Base-by-base conservation (phyloP, 805 yeast species). In the Saturnispora quitensis region DNA sequence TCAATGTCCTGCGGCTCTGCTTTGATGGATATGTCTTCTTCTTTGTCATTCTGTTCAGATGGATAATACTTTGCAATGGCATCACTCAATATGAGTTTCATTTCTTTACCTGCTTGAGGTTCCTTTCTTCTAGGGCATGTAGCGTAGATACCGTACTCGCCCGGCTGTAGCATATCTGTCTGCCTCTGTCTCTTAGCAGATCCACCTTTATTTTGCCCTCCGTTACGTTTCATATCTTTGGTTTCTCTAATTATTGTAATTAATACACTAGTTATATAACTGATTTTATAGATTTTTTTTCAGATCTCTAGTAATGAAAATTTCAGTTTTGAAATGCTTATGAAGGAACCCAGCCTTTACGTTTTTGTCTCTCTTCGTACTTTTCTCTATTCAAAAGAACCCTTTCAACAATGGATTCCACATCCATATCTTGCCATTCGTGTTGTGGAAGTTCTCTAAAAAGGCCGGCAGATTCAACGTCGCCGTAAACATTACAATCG, bases 81-180 rank as follows among this genome's bases (percentile, higher is more conserved):
- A 18, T 82, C 88, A 47, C 70, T 68, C 42, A 89, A 74, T 9
- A 88, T 62, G 52, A 71, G 66, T 55, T 77, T 73, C 58, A 89
- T 68, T 64, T 89, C 97, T 56, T 80, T 80, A n/a, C 84, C 76
- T 54, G 95, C 88, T 50, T 77, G 81, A 50, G 75, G 75, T 65
- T 93, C 99, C 53, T 83, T 81, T 38, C 85, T 84, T 59, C 96
- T 75, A 47, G 81, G 78, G 66, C 97, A 91, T 0, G 98, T 86
- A 12, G 89, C 96, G 67, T 86, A 93, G 0, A 93, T 74, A 0
- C 99, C 99, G 38, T 83, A 71, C 50, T 93, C 86, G 40, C 84
- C 84, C 0, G 97, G 96, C 60, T 90, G 97, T 18, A 90, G 67
- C 50, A 79, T 70, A 2, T 70, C 62, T 18, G 73, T 70, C 5